Evolutionary conservation across 768 basidiomycete species (phyloP).

Genomic region (Clavulina sp.): DNA sequence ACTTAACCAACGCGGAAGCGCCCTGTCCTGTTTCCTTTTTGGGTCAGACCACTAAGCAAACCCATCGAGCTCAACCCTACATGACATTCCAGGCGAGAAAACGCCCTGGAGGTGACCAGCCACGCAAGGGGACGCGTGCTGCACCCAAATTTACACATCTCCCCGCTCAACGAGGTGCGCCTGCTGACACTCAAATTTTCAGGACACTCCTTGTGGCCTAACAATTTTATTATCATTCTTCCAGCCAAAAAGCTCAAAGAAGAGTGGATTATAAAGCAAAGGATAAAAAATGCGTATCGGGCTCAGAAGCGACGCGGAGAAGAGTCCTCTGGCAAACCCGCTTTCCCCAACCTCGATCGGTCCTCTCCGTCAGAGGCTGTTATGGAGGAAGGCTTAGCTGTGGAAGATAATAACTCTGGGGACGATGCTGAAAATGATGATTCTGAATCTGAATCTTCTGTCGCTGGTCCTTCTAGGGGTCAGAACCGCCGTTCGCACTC

Average conservation of each 20-base stretch:
- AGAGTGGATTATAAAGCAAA: constrained; percentile 18
- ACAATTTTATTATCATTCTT: background rate
- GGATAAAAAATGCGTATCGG: constrained; percentile 18
- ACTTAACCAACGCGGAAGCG: constrained; percentile 3
- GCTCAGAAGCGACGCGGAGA: background rate
- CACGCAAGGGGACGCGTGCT: constrained; percentile 1
- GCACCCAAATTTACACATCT: constrained; percentile 7
- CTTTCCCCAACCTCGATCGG: background rate
- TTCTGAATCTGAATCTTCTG: too few relatives aligned
- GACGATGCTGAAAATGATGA: background rate
- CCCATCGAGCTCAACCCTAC: background rate
- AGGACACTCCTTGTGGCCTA: background rate
- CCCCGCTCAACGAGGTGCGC: constrained; percentile 2
- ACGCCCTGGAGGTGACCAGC: background rate
- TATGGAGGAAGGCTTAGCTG: too few relatives aligned
- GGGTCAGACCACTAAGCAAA: background rate
- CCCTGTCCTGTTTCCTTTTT: constrained; percentile 1
- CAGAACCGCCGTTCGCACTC: too few relatives aligned
- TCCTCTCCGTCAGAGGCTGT: background rate
- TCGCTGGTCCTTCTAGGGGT: too few relatives aligned
- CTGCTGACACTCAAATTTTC: too few relatives aligned
- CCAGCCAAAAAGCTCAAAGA: constrained; percentile 21
- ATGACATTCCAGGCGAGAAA: background rate
- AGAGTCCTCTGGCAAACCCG: background rate
- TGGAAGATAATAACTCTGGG: background rate